Conservation (phyloP, 768 basidiomycete genomes). For the Boletus sensibilis region DNA sequence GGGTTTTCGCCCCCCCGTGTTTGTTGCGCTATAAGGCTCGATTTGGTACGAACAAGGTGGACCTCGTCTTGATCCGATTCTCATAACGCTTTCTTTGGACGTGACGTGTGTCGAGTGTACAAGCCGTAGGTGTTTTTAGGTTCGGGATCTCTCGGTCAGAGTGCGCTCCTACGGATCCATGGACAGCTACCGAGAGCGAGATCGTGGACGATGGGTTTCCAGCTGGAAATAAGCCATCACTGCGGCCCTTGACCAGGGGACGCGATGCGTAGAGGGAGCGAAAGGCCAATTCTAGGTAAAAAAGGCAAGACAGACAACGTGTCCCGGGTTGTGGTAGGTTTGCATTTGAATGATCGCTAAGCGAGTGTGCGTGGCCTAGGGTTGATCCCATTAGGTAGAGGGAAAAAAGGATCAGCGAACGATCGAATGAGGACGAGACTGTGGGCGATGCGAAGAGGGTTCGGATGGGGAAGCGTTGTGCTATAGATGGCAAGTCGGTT, state of each 20-base stretch:
- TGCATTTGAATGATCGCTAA: slow-evolving; percentile 9
- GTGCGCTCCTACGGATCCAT: slow-evolving; percentile 12
- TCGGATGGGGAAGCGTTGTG: background rate
- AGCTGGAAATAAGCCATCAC: background rate
- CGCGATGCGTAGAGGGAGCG: background rate
- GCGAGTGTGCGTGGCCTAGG: background rate
- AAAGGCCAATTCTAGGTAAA: background rate
- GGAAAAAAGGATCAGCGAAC: slow-evolving; percentile 8
- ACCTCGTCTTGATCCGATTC: slow-evolving; percentile 9
- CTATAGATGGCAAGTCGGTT: background rate
- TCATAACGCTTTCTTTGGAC: slow-evolving; percentile 1
- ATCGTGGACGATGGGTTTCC: background rate
- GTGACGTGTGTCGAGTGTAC: background rate
- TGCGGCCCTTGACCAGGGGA: slow-evolving; percentile 6
- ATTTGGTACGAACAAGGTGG: slow-evolving; percentile 1
- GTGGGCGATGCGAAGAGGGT: background rate
- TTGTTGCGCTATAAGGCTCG: background rate
- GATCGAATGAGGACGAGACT: background rate
- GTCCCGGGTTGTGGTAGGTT: slow-evolving; percentile 7
- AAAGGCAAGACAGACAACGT: slow-evolving; percentile 13
- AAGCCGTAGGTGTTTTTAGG: background rate
- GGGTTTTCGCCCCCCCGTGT: slow-evolving; percentile 2
- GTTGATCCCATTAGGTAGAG: background rate
- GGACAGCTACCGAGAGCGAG: background rate
- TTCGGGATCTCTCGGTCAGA: background rate